These are phyloP conservation scores for Nitzschia sp. DNA, from an alignment of 108 stramenopile genomes.

Conservation along the genomic window DNA sequence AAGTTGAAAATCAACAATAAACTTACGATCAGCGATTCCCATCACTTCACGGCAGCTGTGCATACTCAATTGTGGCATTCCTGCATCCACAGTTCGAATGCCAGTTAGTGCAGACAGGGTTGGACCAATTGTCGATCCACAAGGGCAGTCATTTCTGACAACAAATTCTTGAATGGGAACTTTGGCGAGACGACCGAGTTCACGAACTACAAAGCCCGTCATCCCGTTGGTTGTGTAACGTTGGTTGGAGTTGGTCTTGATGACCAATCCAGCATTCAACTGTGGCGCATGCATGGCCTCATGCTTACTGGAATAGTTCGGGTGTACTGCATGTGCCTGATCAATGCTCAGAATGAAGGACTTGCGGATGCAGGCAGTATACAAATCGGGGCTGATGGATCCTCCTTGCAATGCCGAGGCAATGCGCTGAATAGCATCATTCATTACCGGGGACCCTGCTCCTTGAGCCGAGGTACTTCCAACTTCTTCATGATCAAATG, in stretches of 20 bases:
- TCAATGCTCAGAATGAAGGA: conserved; percentile 86
- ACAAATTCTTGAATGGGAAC: conserved; percentile 53
- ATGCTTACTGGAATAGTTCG: conserved; percentile 90
- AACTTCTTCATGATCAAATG: conserved; percentile 97
- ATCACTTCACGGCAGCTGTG: conserved; percentile 85
- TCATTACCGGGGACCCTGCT: conserved; percentile 90
- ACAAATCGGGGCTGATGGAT: conserved; percentile 44
- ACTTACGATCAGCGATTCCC: conserved; percentile 75
- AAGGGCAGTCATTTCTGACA: conserved; percentile 88
- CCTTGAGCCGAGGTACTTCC: conserved; percentile 82
- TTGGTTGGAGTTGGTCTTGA: conserved; percentile 94
- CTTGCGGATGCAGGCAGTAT: conserved; percentile 53
- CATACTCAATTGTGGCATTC: conserved; percentile 95
- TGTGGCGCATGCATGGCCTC: conserved; percentile 83
- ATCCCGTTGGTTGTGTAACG: conserved; percentile 88
- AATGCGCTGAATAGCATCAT: conserved; percentile 76
- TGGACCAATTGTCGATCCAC: conserved; percentile 93
- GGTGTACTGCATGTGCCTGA: conserved; percentile 94
- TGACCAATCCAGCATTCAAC: conserved; percentile 87
- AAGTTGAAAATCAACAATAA: no score
- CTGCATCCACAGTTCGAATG: conserved; percentile 89
- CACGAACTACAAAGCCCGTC: conserved; percentile 86
- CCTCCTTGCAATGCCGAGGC: conserved; percentile 64
- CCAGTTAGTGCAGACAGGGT: conserved; percentile 81
- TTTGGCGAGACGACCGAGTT: conserved; percentile 66